Percentiles rank a stretch among this genome's conserved stretches.
These are phyloP conservation scores for Beta macrorhiza DNA, from an alignment of 179 eudicot species.

Conservation along the genomic window DNA sequence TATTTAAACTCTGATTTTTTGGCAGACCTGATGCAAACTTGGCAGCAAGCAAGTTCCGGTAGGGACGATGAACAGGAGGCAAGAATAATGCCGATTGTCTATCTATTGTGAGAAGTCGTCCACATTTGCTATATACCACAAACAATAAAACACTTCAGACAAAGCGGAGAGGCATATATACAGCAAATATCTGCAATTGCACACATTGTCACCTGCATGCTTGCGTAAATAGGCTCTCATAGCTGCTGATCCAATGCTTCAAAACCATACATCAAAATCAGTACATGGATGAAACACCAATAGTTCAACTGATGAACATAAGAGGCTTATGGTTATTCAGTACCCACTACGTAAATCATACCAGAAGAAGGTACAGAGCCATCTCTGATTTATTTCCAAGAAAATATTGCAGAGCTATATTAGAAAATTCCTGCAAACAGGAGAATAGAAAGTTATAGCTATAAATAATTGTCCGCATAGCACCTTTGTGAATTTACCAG, in stretches of 20 bases:
- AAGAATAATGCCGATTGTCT: conserved; percentile 61
- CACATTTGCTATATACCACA: conserved; percentile 75
- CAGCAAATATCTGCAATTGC: background rate
- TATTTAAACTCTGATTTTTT: conserved; percentile 36
- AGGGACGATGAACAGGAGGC: conserved; percentile 87
- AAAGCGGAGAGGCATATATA: background rate
- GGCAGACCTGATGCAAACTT: conserved; percentile 33
- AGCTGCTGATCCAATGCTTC: conserved; percentile 84
- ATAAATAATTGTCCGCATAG: background rate
- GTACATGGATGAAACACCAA: background rate
- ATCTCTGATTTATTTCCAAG: conserved; percentile 53
- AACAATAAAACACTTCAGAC: conserved; percentile 13
- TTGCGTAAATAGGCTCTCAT: conserved; percentile 62
- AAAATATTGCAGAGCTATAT: conserved; percentile 78
- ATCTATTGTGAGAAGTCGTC: conserved; percentile 70
- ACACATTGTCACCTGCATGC: conserved; percentile 66
- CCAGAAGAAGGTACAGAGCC: conserved; percentile 66
- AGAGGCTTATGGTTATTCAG: background rate
- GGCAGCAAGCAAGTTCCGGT: conserved; percentile 42
- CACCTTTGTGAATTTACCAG: background rate
- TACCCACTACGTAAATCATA: conserved; percentile 24
- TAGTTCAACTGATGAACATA: background rate
- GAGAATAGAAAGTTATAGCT: background rate
- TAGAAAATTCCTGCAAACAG: conserved; percentile 69
- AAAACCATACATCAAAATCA: conserved; percentile 29